Evolutionary conservation across 1,284 basidiomycete genomes (phyloP), one percentile per base, ranked within the genome.

Genomic region (Chiua sp.): DNA sequence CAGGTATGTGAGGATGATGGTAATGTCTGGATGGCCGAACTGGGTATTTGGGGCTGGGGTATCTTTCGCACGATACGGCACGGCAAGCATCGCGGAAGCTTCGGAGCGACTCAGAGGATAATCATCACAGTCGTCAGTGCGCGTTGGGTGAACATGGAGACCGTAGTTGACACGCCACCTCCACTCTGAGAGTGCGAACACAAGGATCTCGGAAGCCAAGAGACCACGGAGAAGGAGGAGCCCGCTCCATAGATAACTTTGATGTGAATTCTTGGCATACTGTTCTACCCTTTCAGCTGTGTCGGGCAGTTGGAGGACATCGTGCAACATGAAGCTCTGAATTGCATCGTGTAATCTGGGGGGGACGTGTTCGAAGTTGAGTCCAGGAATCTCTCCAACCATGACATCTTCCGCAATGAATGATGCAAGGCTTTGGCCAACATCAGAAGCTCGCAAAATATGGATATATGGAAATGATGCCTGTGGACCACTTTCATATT

Each of bases 161-260:
- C 82, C 82, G 64, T 80, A 84, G 59, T 84, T 79, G 4, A 84
- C 82, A 39, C 81, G 67, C 78, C 79, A 85, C n/a, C 80, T 75
- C 59, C 75, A 75, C 33, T 79, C 74, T 33, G 70, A 68, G 7
- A 84, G 65, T 20, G 71, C 70, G 59, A 78, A 78, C 3, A 68
- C 35, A 1, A 85, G 65, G 2, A 83, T 74, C 3, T 79, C 78
- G 30, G 72, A 70, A 0, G 73, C 76, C 7, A 85, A 53, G 10
- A 80, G 71, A 5, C 83, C 82, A 7, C 82, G 76, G 13, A 78
- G 71, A 1, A 82, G 74, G 0, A 84, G 72, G 4, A 84, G 60
- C 6, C 61, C 63, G 10, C 53, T 59, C 75, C 79, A 80, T 3
- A 69, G 32, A 15, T 22, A 28, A 32, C 54, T 64, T 2, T 59